Conservation (phyloP, 805 yeast genomes). For the Isabelozyma gotoi region DNA sequence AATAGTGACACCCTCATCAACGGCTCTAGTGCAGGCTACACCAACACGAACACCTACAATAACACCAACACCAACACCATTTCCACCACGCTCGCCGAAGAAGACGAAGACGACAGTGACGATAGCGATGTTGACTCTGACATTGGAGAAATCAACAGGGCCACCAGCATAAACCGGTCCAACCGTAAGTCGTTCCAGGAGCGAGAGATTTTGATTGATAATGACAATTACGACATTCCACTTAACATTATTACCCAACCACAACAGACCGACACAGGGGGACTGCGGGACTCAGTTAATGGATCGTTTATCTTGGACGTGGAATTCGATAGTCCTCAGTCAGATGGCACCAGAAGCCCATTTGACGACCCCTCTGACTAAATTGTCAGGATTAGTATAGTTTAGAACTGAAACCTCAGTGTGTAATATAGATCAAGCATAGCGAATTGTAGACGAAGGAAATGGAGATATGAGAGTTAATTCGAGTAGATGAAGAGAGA, state of each 20-base stretch:
- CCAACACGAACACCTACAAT: background rate
- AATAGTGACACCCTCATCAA: background rate
- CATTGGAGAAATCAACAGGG: slow-evolving; percentile 43
- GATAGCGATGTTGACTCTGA: slow-evolving; percentile 48
- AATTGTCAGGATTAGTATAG: background rate
- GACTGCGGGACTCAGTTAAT: slow-evolving; percentile 1
- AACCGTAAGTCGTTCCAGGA: slow-evolving; percentile 4
- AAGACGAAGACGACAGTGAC: slow-evolving; percentile 16
- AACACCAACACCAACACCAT: slow-evolving; percentile 6
- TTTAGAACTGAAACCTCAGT: no score
- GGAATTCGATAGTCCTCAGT: slow-evolving; percentile 22
- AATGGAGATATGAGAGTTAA: no score
- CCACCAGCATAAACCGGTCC: slow-evolving; percentile 30
- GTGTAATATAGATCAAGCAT: no score
- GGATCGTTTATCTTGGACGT: slow-evolving; percentile 35
- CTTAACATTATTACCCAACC: background rate
- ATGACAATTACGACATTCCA: background rate
- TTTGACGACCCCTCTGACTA: slow-evolving; percentile 23
- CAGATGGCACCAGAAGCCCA: slow-evolving; percentile 22
- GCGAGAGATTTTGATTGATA: slow-evolving; percentile 14
- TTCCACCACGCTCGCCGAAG: slow-evolving; percentile 8
- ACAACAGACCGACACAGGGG: background rate
- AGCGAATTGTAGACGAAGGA: no score
- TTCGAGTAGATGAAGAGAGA: no score
- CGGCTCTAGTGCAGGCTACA: background rate